Evolutionary conservation across 78 protist species (phyloP).

Genomic region (slime mould (Dictyostelium discoideum)): DNA sequence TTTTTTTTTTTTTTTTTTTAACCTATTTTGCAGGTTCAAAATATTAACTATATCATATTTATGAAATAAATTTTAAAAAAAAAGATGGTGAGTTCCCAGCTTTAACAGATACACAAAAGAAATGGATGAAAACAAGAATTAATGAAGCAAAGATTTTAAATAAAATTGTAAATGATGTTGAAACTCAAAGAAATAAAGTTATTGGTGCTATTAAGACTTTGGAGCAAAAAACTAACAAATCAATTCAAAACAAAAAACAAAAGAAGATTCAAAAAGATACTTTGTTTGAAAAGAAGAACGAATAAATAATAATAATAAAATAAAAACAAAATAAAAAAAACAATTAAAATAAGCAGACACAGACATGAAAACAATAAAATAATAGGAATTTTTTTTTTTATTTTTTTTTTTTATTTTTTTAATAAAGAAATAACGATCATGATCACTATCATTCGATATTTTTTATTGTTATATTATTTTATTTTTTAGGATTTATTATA

Average conservation of each 20-base stretch:
- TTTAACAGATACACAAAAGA: conserved; percentile 41
- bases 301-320: background rate
- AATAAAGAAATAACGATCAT: background rate
- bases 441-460: background rate
- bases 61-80: background rate
- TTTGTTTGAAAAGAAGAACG: conserved; percentile 12
- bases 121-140: conserved; percentile 60
- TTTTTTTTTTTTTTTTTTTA: background rate
- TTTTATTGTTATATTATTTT: background rate
- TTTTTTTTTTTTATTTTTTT: background rate
- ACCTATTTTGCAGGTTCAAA: background rate
- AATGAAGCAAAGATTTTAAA: conserved; percentile 31
- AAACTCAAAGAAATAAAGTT: background rate
- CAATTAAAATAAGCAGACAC: background rate
- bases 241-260: conserved; percentile 17
- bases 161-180: conserved; percentile 14
- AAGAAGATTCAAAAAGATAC: conserved; percentile 21
- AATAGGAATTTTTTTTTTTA: background rate
- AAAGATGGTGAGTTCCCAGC: conserved; percentile 57
- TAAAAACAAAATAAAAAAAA: background rate
- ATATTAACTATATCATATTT: background rate
- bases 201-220: conserved; percentile 5
- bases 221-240: background rate
- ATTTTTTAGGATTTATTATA: background rate
- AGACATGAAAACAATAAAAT: background rate